Percentiles rank a stretch among this genome's conserved stretches.
Conservation (phyloP, 1,284 basidiomycete genomes). For the Lentinula novae-zelandiae region DNA sequence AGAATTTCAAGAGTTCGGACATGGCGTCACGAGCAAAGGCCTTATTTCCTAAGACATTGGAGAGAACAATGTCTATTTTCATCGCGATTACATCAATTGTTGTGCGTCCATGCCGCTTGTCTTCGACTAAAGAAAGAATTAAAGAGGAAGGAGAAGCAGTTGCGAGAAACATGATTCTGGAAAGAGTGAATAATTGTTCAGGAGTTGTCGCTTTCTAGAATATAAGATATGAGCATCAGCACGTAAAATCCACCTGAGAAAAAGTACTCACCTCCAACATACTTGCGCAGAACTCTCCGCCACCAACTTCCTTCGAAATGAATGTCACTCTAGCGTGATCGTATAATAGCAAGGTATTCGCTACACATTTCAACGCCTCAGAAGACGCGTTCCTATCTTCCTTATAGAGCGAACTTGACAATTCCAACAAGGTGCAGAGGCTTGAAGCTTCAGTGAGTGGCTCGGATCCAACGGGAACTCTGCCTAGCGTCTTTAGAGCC, state of each 20-base stretch:
- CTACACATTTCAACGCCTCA: constrained; percentile 71
- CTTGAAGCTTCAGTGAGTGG: constrained; percentile 53
- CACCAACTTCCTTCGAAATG: constrained; percentile 53
- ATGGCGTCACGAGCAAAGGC: constrained; percentile 65
- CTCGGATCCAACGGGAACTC: constrained; percentile 65
- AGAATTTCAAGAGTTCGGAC: constrained; percentile 72
- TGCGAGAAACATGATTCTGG: constrained; percentile 71
- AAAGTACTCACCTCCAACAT: constrained; percentile 55
- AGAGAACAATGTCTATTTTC: constrained; percentile 51
- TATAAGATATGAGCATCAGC: neutral
- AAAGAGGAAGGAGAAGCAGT: constrained; percentile 53
- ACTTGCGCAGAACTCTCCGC: constrained; percentile 52
- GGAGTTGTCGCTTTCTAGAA: constrained; percentile 55
- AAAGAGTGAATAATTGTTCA: constrained; percentile 68
- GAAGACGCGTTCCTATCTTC: constrained; percentile 57
- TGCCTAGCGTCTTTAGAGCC: constrained; percentile 74
- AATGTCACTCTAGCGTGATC: constrained; percentile 59
- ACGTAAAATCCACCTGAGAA: neutral
- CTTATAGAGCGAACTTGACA: constrained; percentile 42
- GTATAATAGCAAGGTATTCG: constrained; percentile 70
- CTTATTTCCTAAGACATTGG: constrained; percentile 42
- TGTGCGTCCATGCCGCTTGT: constrained; percentile 48
- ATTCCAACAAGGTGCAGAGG: constrained; percentile 46
- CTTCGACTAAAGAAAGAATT: constrained; percentile 58
- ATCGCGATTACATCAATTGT: constrained; percentile 56